Evolutionary conservation across 805 yeast genomes (phyloP).

Genomic region (Candida adriatica): DNA sequence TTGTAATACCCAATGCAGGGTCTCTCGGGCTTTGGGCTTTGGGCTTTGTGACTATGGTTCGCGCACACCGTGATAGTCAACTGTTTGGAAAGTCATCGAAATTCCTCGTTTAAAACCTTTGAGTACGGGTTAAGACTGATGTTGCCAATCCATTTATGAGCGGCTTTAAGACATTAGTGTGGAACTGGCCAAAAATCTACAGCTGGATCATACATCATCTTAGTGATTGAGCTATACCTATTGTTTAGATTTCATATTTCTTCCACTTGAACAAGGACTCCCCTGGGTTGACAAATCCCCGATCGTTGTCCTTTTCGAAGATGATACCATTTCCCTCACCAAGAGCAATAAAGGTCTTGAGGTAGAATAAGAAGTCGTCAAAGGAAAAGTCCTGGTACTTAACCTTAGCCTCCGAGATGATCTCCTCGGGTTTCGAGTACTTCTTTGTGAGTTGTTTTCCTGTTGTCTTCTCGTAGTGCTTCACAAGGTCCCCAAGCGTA

Average conservation of each 20-base stretch:
- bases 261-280: constrained; percentile 40
- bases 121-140: too few species aligned
- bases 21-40: too few species aligned
- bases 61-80: too few species aligned
- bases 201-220: too few species aligned
- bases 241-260: constrained; percentile 20
- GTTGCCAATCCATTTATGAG: too few species aligned
- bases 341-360: constrained; percentile 28
- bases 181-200: too few species aligned
- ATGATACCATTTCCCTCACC: constrained; percentile 37
- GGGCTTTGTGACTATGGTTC: too few species aligned
- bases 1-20: too few species aligned
- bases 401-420: constrained; percentile 26
- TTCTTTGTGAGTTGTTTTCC: constrained; percentile 28
- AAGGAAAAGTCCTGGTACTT: constrained; percentile 25
- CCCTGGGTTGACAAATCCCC: constrained; percentile 40
- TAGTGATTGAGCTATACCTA: too few species aligned
- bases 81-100: too few species aligned
- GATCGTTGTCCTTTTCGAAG: constrained; percentile 25
- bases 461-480: constrained; percentile 34
- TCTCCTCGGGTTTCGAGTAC: constrained; percentile 27
- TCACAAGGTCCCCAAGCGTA: constrained; percentile 32
- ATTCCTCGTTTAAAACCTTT: too few species aligned
- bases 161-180: too few species aligned
- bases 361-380: constrained; percentile 31